Conservation (phyloP, 257 asterid genomes). For the Leptodermis oblonga region DNA sequence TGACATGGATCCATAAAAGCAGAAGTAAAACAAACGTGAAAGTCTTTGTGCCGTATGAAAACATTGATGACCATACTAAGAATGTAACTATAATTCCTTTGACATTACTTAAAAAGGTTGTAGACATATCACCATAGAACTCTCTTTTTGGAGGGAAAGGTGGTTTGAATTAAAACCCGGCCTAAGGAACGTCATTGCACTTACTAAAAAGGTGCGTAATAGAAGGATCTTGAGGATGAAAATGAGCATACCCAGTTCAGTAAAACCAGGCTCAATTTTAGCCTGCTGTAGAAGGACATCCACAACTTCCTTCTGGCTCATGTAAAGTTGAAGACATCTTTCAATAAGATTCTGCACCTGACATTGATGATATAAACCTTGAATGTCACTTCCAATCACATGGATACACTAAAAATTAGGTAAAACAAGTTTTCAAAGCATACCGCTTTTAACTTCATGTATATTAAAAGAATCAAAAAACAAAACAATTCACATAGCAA, state of each 20-base stretch:
- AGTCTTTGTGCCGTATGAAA: conserved; percentile 3
- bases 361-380: neutral
- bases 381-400: neutral
- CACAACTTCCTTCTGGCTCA: conserved; percentile 85
- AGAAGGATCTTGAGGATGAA: conserved; percentile 1
- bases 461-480: neutral
- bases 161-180: neutral
- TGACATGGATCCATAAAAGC: conserved; percentile 5
- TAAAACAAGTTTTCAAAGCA: neutral
- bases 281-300: conserved; percentile 73
- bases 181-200: neutral
- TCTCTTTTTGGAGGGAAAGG: no score
- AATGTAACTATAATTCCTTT: neutral
- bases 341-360: conserved; percentile 96
- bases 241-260: conserved; percentile 70
- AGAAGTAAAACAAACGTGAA: conserved; percentile 6
- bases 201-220: neutral
- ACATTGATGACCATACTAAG: neutral
- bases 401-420: conserved; percentile 8
- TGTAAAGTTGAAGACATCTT: conserved; percentile 97
- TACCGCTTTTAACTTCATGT: neutral
- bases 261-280: conserved; percentile 89
- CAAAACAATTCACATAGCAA: neutral
- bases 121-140: neutral
- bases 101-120: neutral